Base-by-base conservation (phyloP, 2,329 filamentous ascomycete species). In the Aspergillus glaucus region DNA sequence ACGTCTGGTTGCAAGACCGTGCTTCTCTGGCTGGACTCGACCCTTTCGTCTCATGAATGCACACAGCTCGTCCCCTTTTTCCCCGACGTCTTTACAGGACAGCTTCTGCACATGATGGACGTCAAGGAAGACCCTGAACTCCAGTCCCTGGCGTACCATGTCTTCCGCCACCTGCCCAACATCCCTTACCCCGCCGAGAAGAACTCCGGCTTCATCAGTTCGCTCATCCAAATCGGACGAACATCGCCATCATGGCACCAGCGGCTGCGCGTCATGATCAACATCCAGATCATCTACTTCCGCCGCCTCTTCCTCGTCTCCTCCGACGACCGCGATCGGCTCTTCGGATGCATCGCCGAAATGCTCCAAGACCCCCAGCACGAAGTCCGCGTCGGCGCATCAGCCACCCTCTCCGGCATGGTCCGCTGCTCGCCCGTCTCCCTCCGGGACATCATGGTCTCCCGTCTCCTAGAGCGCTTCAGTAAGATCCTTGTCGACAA, bases 201-300 rank as follows among this genome's bases (percentile, higher is more conserved):
- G 66, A 89, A 95, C 59, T 81, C 82, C 3, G 80, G 82, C 0
- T 95, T 98, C 65, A 90, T 96, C 59, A 81, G 84, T 17, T 86
- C 87, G 0, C 80, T 98, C 40, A 90, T 97, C 58, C 83, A 85
- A 47, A 93, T 98, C 44, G 93, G 93, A 43, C 87, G 85, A 61
- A 86, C 81, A 6, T 88, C 91, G 1, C 74, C 82, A 2, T 93
- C 88, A 48, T 98, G 93, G 93, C 93, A 98, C 69, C 93, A 98
- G 72, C 87, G 93, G 43, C 79, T 98, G 36, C 84, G 94, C 22
- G 89, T 95, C 40, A 81, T 98, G 58, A 91, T 98, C 72, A 97
- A 97, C 71, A 96, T 98, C 77, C 94, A 98, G 63, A 92, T 97
- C 55, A 86, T 98, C 59, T 98, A 96, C 75, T 98, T 97, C 81